Evolutionary conservation across 768 basidiomycete genomes (phyloP), one percentile per base, ranked within the genome.

Genomic region (Amanita muscaria): DNA sequence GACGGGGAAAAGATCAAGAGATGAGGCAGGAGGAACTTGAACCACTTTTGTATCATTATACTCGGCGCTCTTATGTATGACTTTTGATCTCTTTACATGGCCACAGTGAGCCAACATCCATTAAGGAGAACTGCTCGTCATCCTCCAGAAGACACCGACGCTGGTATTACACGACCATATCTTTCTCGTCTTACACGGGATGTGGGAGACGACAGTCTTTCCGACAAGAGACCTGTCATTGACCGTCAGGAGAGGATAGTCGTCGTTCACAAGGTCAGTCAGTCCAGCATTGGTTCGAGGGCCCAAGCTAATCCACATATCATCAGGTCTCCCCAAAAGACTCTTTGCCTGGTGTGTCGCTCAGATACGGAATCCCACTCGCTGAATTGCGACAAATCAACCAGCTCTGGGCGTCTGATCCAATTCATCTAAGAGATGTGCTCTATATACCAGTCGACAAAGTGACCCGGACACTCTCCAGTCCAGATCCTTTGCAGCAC

Each of bases 381-480:
- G 74, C 88, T 21, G 82, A 85, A 11, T 73, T 99, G 10, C 82
- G 93, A 38, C 73, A 80, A 53, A 81, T 82, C 38, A 99, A 99
- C 61, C 88, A 92, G 51, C 69, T 99, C 6, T 99, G 96, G 96
- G 61, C 89, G 5, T 84, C 88, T 5, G 96, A 98, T 59, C 75
- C 89, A 1, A 86, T 99, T 36, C 89, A 94, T 63, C 74, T 92
- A 25, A 84, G 93, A 22, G 79, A 80, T 36, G 69, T 78, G 5
- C 76, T 96, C 27, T 81, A 86, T 55, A 83, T 98, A 46, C 91
- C 93, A 0, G 56, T 83, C 27, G 77, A 82, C 40, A 70, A 70
- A 49, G 70, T 77, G 18, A 65, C 71, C 23, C 72, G 72, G 18
- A 45, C 52, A 15, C 25, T 41, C 2, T 44, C 22, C 23, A 40